Evolutionary conservation across 177 flowering plant genomes (phyloP), one percentile per base, ranked within the genome.

Genomic region (Telopea speciosissima): DNA sequence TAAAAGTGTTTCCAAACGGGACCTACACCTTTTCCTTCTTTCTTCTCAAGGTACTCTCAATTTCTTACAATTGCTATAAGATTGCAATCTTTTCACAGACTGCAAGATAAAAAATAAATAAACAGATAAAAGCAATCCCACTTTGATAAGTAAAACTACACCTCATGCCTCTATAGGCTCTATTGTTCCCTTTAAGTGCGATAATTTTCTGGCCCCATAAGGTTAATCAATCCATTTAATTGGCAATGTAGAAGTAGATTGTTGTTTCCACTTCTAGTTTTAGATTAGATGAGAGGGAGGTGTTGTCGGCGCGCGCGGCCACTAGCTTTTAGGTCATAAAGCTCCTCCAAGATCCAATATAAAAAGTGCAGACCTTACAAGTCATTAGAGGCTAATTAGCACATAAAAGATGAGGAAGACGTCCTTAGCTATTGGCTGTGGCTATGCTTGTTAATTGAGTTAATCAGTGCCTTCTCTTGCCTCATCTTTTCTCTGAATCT

Each of bases 281-380:
- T 28, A 28, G 31, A 31, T 31, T 17, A 3, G 0, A 21, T 6
- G 24, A 10, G 14, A 17, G 22, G 22, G 42, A 64, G 44, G 24
- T 9, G 66, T 9, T 64, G 36, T 24, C 4, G 31, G 2, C 60
- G 36, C n/a, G 69, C 24, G 31, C 10, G 40, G 22, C 60, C 24
- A 67, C 16, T 36, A 67, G 69, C 69, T 67, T 67, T 67, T 49
- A 24, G 31, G 60, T 49, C 36, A 67, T 49, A 67, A 67, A 67
- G 69, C 24, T 31, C 66, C 14, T 10, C 21, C 0, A 67, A 24
- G 1, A 28, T 28, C 31, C 3, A n/a, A 52, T 24, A 22, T 45
- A 9, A 49, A 24, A 52, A 26, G 25, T 24, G 40, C 7, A 52
- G 45, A 31, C 31, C 12, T 66, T 67, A 67, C 69, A 67, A 49